Percentiles rank a stretch among this genome's conserved stretches.
Conservation (phyloP, 805 yeast genomes). For the Cyberlindnera amylophila region DNA sequence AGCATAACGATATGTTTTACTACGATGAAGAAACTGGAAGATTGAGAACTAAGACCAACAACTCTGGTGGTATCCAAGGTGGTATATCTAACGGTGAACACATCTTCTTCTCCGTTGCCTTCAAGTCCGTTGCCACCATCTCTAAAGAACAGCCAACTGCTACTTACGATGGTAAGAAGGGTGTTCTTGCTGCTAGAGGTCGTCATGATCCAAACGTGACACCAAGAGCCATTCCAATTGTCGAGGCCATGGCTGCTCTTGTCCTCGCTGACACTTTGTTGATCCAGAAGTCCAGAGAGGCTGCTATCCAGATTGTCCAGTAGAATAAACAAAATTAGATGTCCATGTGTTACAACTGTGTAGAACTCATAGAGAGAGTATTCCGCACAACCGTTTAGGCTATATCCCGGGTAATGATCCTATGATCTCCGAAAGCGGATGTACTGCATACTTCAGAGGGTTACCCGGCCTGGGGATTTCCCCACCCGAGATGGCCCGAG, state of each 20-base stretch:
- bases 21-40: slow-evolving; percentile 54
- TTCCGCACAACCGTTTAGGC: background rate
- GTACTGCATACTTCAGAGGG: slow-evolving; percentile 2
- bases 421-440: too few relatives aligned
- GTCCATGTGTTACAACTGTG: too few relatives aligned
- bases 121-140: slow-evolving; percentile 97
- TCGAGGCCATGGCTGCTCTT: slow-evolving; percentile 97
- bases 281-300: slow-evolving; percentile 83
- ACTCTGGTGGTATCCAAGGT: slow-evolving; percentile 97
- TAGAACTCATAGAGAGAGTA: too few relatives aligned
- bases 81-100: slow-evolving; percentile 96
- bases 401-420: too few relatives aligned
- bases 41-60: slow-evolving; percentile 84
- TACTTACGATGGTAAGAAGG: slow-evolving; percentile 82
- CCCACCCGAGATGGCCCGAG: slow-evolving; percentile 8
- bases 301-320: slow-evolving; percentile 34
- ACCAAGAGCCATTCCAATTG: slow-evolving; percentile 97
- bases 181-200: slow-evolving; percentile 91
- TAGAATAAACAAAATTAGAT: too few relatives aligned
- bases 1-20: slow-evolving; percentile 87
- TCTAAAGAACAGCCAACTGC: slow-evolving; percentile 88
- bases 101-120: slow-evolving; percentile 91
- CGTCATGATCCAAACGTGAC: slow-evolving; percentile 99
- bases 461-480: background rate
- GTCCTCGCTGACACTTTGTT: slow-evolving; percentile 83